Base-by-base conservation (phyloP, 2,329 filamentous ascomycete species). In the Aspergillus pseudotamarii region DNA sequence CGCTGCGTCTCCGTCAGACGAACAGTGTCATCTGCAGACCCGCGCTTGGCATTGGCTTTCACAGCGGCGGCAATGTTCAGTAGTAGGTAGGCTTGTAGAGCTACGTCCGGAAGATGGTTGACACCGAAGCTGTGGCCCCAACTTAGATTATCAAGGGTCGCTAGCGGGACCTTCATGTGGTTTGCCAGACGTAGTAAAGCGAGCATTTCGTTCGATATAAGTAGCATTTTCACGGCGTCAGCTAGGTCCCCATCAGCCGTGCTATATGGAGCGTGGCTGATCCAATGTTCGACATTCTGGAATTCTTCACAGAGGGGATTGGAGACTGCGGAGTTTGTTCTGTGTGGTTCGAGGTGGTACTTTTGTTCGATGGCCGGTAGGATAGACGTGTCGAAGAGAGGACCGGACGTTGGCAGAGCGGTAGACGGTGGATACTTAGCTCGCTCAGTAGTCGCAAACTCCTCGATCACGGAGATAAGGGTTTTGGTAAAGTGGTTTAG, bases 211-310 rank as follows among this genome's bases (percentile, higher is more conserved):
- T 38, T 60, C 12, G 48, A 14, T 11, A 60, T 36, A 9, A 60
- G 6, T 19, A 56, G 58, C 58, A 60, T 60, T 41, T 60, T 60
- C 36, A 60, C 58, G 14, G 58, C 58, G 46, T 60, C 58, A 10
- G 58, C 46, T 41, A 60, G 50, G 38, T 60, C 26, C 19, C 36
- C 50, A 46, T 55, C 34, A 2, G 9, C 14, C 21, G 45, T 60
- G 32, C 12, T 32, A 36, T 60, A 60, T 11, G 26, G 21, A 2
- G 38, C 50, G 2, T 30, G n/a, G 9, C 12, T 36, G 51, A 55
- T 60, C 58, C 58, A 60, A n/a, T 55, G 41, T 9, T 60, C 34
- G 19, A 56, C 23, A 48, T 46, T 10, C 21, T 56, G 58, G n/a
- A 43, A 51, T 26, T 55, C n/a, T 12, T 30, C 50, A 16, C 46